phyloP scores from a whole-genome alignment of 805 yeast species.

The Candida schatavii region DNA sequence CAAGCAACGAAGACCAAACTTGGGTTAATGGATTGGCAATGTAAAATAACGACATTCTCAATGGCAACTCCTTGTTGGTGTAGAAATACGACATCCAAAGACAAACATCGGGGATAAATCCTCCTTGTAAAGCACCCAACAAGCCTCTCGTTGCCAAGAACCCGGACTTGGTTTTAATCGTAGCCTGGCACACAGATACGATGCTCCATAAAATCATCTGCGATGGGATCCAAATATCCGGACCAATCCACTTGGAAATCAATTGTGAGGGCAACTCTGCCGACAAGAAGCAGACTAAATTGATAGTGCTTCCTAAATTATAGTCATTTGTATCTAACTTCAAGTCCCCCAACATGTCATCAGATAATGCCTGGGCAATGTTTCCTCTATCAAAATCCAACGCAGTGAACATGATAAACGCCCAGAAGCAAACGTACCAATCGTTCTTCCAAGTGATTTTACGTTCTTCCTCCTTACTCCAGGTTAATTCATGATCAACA shows the following conservation, averaged over 20 bases:
- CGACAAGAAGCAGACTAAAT: conserved; percentile 47
- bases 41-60: conserved; percentile 58
- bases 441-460: conserved; percentile 52
- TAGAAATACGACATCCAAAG: conserved; percentile 68
- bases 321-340: conserved; percentile 55
- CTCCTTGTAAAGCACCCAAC: conserved; percentile 60
- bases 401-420: conserved; percentile 57
- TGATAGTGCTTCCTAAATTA: conserved; percentile 57
- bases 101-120: conserved; percentile 63
- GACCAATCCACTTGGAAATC: conserved; percentile 58
- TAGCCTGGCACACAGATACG: conserved; percentile 52
- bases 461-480: conserved; percentile 54
- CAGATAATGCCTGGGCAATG: conserved; percentile 56
- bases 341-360: conserved; percentile 51
- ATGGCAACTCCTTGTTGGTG: conserved; percentile 55
- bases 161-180: conserved; percentile 36
- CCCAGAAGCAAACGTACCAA: conserved; percentile 53
- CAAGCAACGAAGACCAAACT: conserved; percentile 15
- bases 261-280: conserved; percentile 68
- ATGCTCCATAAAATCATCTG: conserved; percentile 57
- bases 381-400: conserved; percentile 60
- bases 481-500: conserved; percentile 58
- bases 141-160: conserved; percentile 50
- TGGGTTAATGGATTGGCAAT: conserved; percentile 47
- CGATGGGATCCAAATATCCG: conserved; percentile 59